Conservation (phyloP, 805 yeast genomes). For the Jamesozyma gamospora region DNA sequence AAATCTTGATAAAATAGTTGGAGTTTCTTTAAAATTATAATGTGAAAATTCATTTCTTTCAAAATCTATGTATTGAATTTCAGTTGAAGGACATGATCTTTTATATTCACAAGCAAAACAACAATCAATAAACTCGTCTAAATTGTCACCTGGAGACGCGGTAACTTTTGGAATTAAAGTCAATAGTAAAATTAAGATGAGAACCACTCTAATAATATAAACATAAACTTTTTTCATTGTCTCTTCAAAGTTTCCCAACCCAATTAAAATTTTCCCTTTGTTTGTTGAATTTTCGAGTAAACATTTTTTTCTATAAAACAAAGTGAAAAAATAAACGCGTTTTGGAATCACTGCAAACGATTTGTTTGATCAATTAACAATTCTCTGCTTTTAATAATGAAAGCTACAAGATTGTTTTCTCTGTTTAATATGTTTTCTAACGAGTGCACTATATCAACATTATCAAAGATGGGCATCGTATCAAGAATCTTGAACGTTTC, state of each 20-base stretch:
- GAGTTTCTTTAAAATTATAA: constrained; percentile 13
- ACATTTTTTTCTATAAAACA: too few relatives aligned
- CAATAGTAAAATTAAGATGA: background rate
- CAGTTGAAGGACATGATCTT: constrained; percentile 15
- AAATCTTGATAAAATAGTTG: constrained; percentile 32
- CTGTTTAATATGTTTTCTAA: constrained; percentile 9
- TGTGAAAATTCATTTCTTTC: constrained; percentile 20
- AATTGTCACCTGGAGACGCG: constrained; percentile 54
- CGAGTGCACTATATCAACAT: constrained; percentile 7
- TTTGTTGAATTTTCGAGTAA: too few relatives aligned
- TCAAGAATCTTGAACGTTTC: constrained; percentile 32
- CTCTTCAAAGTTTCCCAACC: background rate
- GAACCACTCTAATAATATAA: background rate
- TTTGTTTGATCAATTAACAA: constrained; percentile 1
- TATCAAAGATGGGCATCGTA: constrained; percentile 33
- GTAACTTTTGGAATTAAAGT: background rate
- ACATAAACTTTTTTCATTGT: background rate
- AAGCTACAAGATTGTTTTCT: constrained; percentile 11
- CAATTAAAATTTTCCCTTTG: background rate
- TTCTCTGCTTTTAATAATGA: constrained; percentile 14
- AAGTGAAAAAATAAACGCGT: too few relatives aligned
- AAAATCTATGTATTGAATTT: constrained; percentile 15
- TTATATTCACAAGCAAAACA: constrained; percentile 38
- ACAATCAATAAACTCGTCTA: constrained; percentile 49
- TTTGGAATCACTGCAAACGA: background rate